These are phyloP conservation scores for Oxytropis ochrocephala DNA, from an alignment of 306 rosid genomes.

Conservation along the genomic window DNA sequence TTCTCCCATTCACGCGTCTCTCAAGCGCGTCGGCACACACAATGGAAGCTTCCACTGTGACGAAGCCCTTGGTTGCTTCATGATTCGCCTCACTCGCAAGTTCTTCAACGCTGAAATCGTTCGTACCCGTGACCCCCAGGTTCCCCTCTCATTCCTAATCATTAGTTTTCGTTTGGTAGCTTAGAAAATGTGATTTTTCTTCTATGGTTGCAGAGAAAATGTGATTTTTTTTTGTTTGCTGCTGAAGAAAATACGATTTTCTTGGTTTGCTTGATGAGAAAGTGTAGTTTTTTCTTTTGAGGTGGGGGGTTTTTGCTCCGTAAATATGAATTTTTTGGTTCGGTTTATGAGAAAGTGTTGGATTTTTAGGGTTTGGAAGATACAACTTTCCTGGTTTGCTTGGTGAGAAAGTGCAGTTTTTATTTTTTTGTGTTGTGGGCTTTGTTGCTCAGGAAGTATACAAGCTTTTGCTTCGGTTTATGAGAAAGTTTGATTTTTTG, in stretches of 20 bases:
- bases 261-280: not conserved
- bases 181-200: not conserved
- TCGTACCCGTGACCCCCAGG: constrained; percentile 84
- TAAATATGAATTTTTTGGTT: not conserved
- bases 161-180: not conserved
- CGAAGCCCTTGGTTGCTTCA: constrained; percentile 98
- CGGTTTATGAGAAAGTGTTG: not conserved
- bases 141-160: not conserved
- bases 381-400: not conserved
- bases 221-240: not conserved
- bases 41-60: constrained; percentile 98
- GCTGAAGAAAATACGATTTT: not conserved
- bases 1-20: constrained; percentile 30
- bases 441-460: not conserved
- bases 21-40: constrained; percentile 89
- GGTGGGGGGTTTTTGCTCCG: not conserved
- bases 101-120: constrained; percentile 72
- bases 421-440: not conserved
- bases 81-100: constrained; percentile 84
- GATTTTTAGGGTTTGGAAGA: no score
- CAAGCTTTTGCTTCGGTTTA: not conserved
- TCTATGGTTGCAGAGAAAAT: not conserved
- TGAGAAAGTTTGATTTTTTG: no score
- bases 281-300: not conserved
- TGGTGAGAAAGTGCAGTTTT: not conserved